A percentile compares a stretch with the other conserved stretches of the same genome.
Conservation (phyloP, 306 rosid species). For the Canavalia ensiformis region DNA sequence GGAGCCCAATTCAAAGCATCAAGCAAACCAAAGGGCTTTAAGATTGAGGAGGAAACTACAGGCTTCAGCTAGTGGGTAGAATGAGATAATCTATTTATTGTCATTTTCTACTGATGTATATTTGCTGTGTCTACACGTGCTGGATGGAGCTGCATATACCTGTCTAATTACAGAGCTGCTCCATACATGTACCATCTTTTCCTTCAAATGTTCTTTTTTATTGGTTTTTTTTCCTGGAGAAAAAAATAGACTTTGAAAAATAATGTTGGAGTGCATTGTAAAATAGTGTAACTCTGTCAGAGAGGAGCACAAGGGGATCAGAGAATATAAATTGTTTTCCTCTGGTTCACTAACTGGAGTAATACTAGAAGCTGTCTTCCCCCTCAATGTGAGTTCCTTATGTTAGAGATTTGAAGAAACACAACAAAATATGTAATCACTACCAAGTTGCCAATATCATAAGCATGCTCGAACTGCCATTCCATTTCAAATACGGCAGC, state of each 20-base stretch:
- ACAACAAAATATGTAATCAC: too few species aligned
- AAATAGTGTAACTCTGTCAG: slow-evolving; percentile 14
- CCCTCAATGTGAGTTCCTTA: too few species aligned
- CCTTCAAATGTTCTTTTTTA: slow-evolving; percentile 39
- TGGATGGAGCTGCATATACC: slow-evolving; percentile 21
- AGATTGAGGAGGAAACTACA: slow-evolving; percentile 53
- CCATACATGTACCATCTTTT: slow-evolving; percentile 11
- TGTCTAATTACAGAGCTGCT: slow-evolving; percentile 32
- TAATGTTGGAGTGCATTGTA: slow-evolving; percentile 40
- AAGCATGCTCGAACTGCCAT: too few species aligned
- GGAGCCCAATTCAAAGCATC: slow-evolving; percentile 57
- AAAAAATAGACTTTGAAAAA: slow-evolving; percentile 26
- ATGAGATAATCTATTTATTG: slow-evolving; percentile 8
- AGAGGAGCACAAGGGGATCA: background rate
- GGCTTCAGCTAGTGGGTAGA: slow-evolving; percentile 33
- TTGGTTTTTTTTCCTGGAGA: background rate
- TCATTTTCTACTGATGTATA: slow-evolving; percentile 15
- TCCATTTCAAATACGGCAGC: too few species aligned
- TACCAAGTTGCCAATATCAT: too few species aligned
- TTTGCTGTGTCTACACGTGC: slow-evolving; percentile 37
- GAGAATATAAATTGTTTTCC: background rate
- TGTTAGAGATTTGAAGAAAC: too few species aligned
- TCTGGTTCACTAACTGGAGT: background rate
- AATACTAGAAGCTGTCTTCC: too few species aligned
- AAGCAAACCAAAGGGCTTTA: slow-evolving; percentile 47